Base-by-base conservation (phyloP, 805 yeast genomes). In the Blastobotrys peoriensis region DNA sequence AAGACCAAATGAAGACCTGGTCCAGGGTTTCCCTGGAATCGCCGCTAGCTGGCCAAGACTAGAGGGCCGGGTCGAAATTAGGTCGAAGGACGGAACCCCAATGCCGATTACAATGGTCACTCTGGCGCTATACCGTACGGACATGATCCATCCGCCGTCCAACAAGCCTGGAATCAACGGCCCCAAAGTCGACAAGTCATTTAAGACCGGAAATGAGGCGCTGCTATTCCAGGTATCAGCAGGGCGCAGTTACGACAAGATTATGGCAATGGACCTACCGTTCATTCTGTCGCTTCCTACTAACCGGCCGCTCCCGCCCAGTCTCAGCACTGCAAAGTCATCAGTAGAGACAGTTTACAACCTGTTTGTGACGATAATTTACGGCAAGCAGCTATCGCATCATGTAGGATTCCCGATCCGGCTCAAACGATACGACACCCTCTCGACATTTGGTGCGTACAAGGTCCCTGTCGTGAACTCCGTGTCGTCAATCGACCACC, bases 1-100 rank as follows among this genome's bases (percentile, higher is more conserved):
- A 2, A 54, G 53, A 5, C 69, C 72, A 4, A 68, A 68, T 43
- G 66, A 64, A 40, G 71, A 67, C 36, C 48, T 67, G 5, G 66
- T 68, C 17, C 63, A 58, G 34, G 73, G 73, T 9, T 68, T 56
- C 41, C 73, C 73, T 2, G 73, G 73, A 0, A 62, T 68, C n/a
- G 57, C 63, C 2, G 73, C 73, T 1, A 60, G 69, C 4, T 61
- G 66, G 61, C 73, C 73, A 2, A 58, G 73, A 3, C 47, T 68
- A 2, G 60, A 61, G 17, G 73, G 70, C 2, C 60, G 63, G 1
- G 64, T 68, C 3, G 68, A 66, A 41, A 53, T 68, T 28, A 54
- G 71, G 5, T 48, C 63, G n/a, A 49, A 48, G 27, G 58, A 56
- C 33, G 56, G 56, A 15, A 37, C 55, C 6, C 36, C 33, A 5